Base-by-base conservation (phyloP, 257 asterid species). In the Petrea volubilis region DNA sequence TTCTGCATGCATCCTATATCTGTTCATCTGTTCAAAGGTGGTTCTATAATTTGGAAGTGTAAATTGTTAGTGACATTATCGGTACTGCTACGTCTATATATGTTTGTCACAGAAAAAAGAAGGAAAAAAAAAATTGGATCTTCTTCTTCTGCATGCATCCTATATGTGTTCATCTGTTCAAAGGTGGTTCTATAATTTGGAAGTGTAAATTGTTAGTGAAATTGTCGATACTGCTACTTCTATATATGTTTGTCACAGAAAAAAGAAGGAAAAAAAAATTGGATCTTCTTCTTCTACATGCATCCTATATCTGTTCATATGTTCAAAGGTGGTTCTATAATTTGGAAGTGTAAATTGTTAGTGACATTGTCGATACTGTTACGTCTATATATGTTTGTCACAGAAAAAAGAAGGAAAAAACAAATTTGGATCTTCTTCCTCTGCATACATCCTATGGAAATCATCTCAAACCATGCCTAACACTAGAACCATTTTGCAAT, bases 151-250 rank as follows among this genome's bases (percentile, higher is more conserved):
- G 33, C 14, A 40, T 11, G 15, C 11, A 40, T n/a, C n/a, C n/a
- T 60, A 74, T 21, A 50, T 65, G 29, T 65, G 60, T 57, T 28
- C 25, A 10, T 29, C 31, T 44, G 59, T 64, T 27, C 67, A 47
- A 28, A 27, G 56, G 40, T 25, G 20, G 3, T 29, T 64, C 20
- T 46, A 12, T n/a, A 15, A 31, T 36, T 14, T 41, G 25, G 14
- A 4, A 24, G 24, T 56, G 66, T 38, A 56, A 56, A 68, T 68
- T 68, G 31, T 14, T 52, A n/a, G 31, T 20, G 34, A 67, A 50
- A 33, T 29, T 29, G 61, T 44, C 17, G 47, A 33, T 59, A 0
- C 4, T 7, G 5, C 10, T 1, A 8, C 9, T 4, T 47, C 2
- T 47, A 7, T 17, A 53, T 6, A 14, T 38, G 14, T 21, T 20